phyloP scores from a whole-genome alignment of 2,329 filamentous ascomycete species.

The Macrophomina pseudophaseolina region DNA sequence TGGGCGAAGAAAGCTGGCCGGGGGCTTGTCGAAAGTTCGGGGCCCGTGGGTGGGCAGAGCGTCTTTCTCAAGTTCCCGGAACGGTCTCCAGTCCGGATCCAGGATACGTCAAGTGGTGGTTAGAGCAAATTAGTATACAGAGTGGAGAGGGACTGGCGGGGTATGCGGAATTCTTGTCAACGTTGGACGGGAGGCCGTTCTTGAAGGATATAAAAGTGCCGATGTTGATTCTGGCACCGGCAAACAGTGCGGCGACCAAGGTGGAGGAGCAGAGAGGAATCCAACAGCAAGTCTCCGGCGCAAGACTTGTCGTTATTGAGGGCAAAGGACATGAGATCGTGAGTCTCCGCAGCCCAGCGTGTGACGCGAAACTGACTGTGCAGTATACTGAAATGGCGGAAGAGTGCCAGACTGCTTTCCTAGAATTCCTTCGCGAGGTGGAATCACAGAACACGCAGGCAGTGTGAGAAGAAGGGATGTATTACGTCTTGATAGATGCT shows the following conservation, averaged over 20 bases:
- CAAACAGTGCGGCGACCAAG: slow-evolving; percentile 39
- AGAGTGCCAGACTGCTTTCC: slow-evolving; percentile 24
- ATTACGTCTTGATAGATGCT: neutral
- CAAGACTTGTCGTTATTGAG: slow-evolving; percentile 36
- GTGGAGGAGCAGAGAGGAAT: slow-evolving; percentile 38
- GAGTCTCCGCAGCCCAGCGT: slow-evolving; percentile 40
- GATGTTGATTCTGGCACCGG: slow-evolving; percentile 41
- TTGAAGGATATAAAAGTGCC: slow-evolving; percentile 37
- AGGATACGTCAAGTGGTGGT: slow-evolving; percentile 40
- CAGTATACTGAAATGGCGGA: slow-evolving; percentile 13
- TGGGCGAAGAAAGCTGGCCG: slow-evolving; percentile 36
- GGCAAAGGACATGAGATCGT: slow-evolving; percentile 43
- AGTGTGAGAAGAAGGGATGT: neutral
- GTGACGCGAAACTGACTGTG: neutral
- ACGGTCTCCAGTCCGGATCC: slow-evolving; percentile 31
- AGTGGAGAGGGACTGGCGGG: slow-evolving; percentile 40
- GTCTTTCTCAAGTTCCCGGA: slow-evolving; percentile 34
- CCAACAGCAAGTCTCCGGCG: slow-evolving; percentile 29
- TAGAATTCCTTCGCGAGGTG: slow-evolving; percentile 48
- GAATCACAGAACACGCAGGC: neutral
- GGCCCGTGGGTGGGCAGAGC: slow-evolving; percentile 40
- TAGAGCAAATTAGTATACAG: slow-evolving; percentile 36
- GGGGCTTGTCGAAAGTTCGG: slow-evolving; percentile 39
- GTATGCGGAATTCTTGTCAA: slow-evolving; percentile 42
- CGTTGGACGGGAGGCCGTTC: slow-evolving; percentile 39